These are phyloP conservation scores for Aspergillus fumigatus DNA, from an alignment of 2,329 filamentous ascomycete genomes.

Conservation along the genomic window DNA sequence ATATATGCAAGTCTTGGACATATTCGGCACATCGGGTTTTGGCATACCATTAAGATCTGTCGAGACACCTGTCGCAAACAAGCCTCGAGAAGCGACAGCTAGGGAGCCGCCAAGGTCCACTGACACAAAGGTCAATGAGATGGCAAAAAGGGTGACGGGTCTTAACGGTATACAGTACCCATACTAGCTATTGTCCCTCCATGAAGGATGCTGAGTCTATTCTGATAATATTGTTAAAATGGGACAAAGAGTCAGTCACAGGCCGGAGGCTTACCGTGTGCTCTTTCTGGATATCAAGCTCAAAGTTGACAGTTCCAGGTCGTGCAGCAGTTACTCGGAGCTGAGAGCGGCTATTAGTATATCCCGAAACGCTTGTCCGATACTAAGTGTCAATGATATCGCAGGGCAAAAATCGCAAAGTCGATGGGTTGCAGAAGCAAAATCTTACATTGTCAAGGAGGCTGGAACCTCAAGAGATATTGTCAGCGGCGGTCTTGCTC, in stretches of 20 bases:
- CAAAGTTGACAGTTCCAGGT: conserved; percentile 61
- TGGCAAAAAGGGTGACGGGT: neutral
- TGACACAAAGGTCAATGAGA: conserved; percentile 16
- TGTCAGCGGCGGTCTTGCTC: conserved; percentile 6
- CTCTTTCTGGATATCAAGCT: conserved; percentile 60
- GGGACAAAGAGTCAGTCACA: neutral
- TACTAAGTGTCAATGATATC: neutral
- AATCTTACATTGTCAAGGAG: conserved; percentile 40
- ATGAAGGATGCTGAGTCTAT: conserved; percentile 62
- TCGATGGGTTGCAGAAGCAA: neutral
- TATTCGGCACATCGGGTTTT: neutral
- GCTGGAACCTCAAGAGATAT: conserved; percentile 11
- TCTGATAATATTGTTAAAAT: conserved; percentile 39
- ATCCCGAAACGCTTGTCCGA: conserved; percentile 1
- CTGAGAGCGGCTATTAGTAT: conserved; percentile 32
- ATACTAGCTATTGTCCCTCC: conserved; percentile 63
- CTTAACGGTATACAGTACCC: conserved; percentile 30
- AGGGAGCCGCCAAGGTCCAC: conserved; percentile 64
- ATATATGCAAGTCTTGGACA: conserved; percentile 1
- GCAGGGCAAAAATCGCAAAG: neutral
- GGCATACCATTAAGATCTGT: conserved; percentile 57
- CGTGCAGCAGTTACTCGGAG: conserved; percentile 57
- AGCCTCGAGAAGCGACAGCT: conserved; percentile 60
- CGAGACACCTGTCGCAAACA: conserved; percentile 63
- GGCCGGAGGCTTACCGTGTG: conserved; percentile 51